These are phyloP conservation scores for Groenewaldozyma sp. DNA, from an alignment of 1,139 yeast genomes.

Conservation along the genomic window DNA sequence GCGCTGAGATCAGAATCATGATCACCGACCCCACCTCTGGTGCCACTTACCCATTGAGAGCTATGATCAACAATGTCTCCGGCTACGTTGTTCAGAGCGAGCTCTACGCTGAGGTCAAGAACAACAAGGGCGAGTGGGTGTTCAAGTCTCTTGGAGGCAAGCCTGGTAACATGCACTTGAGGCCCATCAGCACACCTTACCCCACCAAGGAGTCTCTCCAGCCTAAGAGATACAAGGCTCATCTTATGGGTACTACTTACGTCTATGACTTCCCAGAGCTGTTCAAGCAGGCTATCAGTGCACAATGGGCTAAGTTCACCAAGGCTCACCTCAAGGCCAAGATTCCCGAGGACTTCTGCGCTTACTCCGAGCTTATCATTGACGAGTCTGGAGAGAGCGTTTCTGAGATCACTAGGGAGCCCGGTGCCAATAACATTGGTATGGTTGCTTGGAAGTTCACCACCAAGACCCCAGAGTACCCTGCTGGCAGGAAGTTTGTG, in stretches of 20 bases:
- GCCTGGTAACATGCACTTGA: conserved; percentile 95
- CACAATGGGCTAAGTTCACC: conserved; percentile 66
- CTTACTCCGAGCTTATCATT: conserved; percentile 68
- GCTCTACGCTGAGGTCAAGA: conserved; percentile 87
- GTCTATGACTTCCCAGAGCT: conserved; percentile 98
- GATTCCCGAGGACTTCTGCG: conserved; percentile 69
- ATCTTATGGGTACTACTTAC: conserved; percentile 95
- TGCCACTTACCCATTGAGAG: conserved; percentile 88
- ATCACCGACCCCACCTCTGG: conserved; percentile 86
- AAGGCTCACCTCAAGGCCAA: conserved; percentile 14
- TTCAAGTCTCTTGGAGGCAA: conserved; percentile 80
- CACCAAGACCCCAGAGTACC: conserved; percentile 94
- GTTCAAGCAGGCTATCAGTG: conserved; percentile 83
- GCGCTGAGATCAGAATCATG: conserved; percentile 94
- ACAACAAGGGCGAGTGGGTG: conserved; percentile 89
- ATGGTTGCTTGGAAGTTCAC: conserved; percentile 94
- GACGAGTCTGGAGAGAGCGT: conserved; percentile 63
- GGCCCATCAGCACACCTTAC: conserved; percentile 91
- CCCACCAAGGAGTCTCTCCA: conserved; percentile 97
- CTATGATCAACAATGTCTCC: conserved; percentile 88
- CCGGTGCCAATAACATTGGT: conserved; percentile 92
- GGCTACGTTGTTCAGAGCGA: conserved; percentile 97
- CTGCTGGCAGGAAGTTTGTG: conserved; percentile 87
- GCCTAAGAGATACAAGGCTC: conserved; percentile 98
- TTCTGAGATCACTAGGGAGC: conserved; percentile 87